phyloP scores from a whole-genome alignment of 352 stramenopile species.

The Vaucheria bursata region DNA sequence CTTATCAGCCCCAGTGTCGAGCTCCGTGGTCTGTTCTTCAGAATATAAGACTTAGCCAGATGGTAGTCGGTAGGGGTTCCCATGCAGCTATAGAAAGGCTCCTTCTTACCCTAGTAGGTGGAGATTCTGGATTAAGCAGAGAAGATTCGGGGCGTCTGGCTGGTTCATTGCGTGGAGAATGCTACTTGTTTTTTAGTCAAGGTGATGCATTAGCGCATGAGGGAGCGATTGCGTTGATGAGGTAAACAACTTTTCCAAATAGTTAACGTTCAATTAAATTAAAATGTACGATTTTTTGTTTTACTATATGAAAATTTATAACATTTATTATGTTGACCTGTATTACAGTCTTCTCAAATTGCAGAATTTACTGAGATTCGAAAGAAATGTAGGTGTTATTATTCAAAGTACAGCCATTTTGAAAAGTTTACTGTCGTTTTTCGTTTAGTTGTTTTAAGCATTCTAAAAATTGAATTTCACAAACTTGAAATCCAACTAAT shows the following conservation, averaged over 20 bases:
- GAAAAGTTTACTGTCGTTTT: too few relatives aligned
- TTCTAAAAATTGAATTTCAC: too few relatives aligned
- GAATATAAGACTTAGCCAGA: constrained; percentile 8
- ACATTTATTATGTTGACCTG: too few relatives aligned
- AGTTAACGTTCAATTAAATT: too few relatives aligned
- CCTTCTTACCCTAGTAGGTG: constrained; percentile 16
- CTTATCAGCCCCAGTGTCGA: neutral
- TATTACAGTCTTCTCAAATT: too few relatives aligned
- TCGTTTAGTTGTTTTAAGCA: too few relatives aligned
- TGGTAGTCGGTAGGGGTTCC: constrained; percentile 12
- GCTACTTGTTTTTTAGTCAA: constrained; percentile 16
- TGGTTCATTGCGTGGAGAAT: constrained; percentile 10
- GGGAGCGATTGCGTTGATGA: constrained; percentile 13
- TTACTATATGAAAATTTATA: too few relatives aligned
- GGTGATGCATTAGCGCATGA: constrained; percentile 20
- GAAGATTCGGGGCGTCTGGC: neutral
- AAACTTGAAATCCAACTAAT: too few relatives aligned
- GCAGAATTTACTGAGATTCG: too few relatives aligned
- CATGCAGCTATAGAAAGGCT: constrained; percentile 12
- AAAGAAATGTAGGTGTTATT: too few relatives aligned
- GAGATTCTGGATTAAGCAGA: neutral
- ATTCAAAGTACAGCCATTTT: too few relatives aligned
- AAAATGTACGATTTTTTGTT: too few relatives aligned
- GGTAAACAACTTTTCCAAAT: neutral
- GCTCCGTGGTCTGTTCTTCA: constrained; percentile 6